Evolutionary conservation across 768 basidiomycete species (phyloP), one percentile per base, ranked within the genome.

Genomic region (Leucosporidium yakuticum): DNA sequence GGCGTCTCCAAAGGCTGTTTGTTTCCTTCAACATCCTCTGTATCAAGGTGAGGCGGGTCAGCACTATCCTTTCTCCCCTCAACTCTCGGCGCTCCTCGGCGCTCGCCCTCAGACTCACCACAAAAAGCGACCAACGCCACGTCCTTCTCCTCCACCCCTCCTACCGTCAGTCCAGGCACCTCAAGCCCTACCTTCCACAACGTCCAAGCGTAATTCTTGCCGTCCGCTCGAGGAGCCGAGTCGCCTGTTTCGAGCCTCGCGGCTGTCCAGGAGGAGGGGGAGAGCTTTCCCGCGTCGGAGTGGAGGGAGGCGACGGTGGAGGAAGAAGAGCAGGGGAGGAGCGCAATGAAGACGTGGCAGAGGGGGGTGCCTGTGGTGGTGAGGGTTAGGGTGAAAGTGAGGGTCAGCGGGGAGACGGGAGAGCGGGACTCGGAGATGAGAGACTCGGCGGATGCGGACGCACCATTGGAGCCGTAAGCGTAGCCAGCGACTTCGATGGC

Each of bases 181-280:
- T 36, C 21, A 2, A 25, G 17, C 0, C 47, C 17, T 9, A 63
- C 62, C 4, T 21, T 23, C 49, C 51, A 70, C 12, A 70, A 36
- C 34, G 69, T 70, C 69, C 69, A 70, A 9, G 58, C 48, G 62
- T 63, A 70, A 25, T 58, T 17, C 55, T 67, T 61, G 21, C 53
- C 39, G 25, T 15, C 54, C 34, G 51, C 23, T 5, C 44, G n/a
- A 1, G 12, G n/a, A 17, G 31, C 32, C 29, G 61, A 36, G 31
- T 12, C 15, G 25, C 27, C 32, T 17, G 53, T n/a, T 17, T 57
- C 64, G 31, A 70, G 62, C 2, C 7, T 29, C 6, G 69, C 65
- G 0, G 15, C 1, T 0, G 44, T 58, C 69, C 69, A 44, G 17
- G 39, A 44, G 39, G 39, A 67, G 32, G 39, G 23, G 39, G 62